Evolutionary conservation across 2,329 filamentous ascomycete genomes (phyloP).

Genomic region (Myriosclerotinia scirpicola): DNA sequence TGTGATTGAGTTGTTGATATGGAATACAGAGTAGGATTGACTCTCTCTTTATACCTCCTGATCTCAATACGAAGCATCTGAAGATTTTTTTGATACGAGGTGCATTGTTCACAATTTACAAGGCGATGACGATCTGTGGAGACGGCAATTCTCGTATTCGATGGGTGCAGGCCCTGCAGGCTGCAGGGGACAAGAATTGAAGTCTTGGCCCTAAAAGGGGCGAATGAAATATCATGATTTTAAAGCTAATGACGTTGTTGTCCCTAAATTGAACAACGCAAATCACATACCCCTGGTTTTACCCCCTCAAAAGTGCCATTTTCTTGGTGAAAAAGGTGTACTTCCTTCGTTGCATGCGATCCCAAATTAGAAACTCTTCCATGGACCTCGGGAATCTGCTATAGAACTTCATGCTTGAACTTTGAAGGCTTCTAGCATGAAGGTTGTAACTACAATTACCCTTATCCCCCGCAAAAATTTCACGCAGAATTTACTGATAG

Average conservation of each 20-base stretch:
- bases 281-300: no score
- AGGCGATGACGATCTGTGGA: slow-evolving; percentile 13
- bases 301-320: no score
- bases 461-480: background rate
- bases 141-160: slow-evolving; percentile 42
- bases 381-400: background rate
- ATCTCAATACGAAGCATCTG: background rate
- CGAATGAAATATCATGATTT: background rate
- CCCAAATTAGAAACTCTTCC: background rate
- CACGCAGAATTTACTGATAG: no score
- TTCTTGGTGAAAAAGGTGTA: no score
- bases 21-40: background rate
- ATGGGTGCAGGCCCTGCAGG: no score
- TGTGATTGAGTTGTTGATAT: background rate
- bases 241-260: no score
- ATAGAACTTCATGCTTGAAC: background rate
- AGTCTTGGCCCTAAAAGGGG: background rate
- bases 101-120: background rate
- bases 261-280: no score
- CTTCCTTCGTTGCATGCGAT: background rate
- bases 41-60: background rate
- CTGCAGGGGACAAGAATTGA: background rate
- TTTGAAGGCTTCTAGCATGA: background rate
- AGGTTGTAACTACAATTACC: background rate
- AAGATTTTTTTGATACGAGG: slow-evolving; percentile 6